Base-by-base conservation (phyloP, 2,329 filamentous ascomycete genomes). In the Herpotrichia juniperi region DNA sequence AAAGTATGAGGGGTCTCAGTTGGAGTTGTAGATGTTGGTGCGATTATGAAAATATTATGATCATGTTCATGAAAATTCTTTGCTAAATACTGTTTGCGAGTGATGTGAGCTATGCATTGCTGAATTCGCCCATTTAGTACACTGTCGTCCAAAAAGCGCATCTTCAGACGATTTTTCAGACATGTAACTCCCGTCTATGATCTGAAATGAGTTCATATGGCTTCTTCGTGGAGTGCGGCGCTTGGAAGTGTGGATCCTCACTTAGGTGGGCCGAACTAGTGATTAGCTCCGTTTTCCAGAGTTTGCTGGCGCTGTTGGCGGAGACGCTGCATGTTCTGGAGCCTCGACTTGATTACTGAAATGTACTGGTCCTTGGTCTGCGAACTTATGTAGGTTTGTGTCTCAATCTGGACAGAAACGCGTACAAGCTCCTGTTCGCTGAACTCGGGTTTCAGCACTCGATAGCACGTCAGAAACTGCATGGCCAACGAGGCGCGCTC, bases 391-490 rank as follows among this genome's bases (percentile, higher is more conserved):
- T 69, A 74, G 42, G 57, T 56, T 34, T 63, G 56, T 35, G 55
- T 67, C 52, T 74, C 71, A 45, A 69, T 62, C 22, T 54, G 46
- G 30, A 73, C 54, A n/a, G 71, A 59, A 21, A 49, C 56, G 30
- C 59, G 59, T 54, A 72, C 64, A 3, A 61, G 60, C 12, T 71
- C 64, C 37, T 59, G 43, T 26, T 73, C 68, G 17, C 58, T 51
- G 8, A 52, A 54, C 12, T 72, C 66, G 21, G 64, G 58, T 56
- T 71, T 72, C n/a, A 71, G 54, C 34, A 73, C 53, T 24, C 67
- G 64, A 44, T 61, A 71, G 43, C 62, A 61, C 2, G 64, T 72
- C 53, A 65, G 70, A 61, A 72, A 67, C 56, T 72, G 66, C 21
- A 67, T 53, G 28, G 67, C 66, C 24, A 69, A 54, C 44, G 61